Conservation (phyloP, 352 stramenopile species). For the Phytophthora tentaculata region DNA sequence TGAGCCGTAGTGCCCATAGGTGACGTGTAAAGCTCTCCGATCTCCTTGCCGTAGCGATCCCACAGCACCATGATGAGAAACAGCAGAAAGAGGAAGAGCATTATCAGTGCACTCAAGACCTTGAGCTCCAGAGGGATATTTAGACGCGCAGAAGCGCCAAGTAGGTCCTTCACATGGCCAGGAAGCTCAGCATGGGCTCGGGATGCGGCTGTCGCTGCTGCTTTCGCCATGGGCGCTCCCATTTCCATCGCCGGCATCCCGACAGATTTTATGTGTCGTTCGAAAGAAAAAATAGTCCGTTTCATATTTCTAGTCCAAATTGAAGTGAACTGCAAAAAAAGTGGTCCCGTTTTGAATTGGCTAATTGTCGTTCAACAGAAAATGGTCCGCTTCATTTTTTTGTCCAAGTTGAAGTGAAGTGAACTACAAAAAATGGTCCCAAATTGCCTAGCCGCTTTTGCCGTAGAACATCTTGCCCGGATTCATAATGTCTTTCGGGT, state of each 20-base stretch:
- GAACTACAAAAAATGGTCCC: not conserved
- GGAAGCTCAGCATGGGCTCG: slow-evolving; percentile 31
- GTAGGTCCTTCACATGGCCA: slow-evolving; percentile 38
- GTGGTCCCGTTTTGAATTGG: no score
- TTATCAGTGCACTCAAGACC: slow-evolving; percentile 63
- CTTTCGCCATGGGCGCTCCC: slow-evolving; percentile 3
- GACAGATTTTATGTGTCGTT: slow-evolving; percentile 1
- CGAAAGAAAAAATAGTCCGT: slow-evolving; percentile 7
- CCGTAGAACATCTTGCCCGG: slow-evolving; percentile 95
- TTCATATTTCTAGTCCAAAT: slow-evolving; percentile 10
- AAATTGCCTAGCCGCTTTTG: slow-evolving; percentile 16
- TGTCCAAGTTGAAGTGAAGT: slow-evolving; percentile 15
- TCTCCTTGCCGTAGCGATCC: slow-evolving; percentile 87
- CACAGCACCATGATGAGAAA: slow-evolving; percentile 86
- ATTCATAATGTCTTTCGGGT: slow-evolving; percentile 97
- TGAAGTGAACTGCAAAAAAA: slow-evolving; percentile 8
- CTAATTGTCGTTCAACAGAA: no score
- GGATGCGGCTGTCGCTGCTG: slow-evolving; percentile 7
- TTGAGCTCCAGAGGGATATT: slow-evolving; percentile 69
- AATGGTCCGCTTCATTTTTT: slow-evolving; percentile 15
- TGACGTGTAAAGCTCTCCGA: slow-evolving; percentile 78
- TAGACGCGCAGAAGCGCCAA: slow-evolving; percentile 40
- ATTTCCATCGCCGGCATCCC: slow-evolving; percentile 30
- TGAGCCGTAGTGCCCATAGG: slow-evolving; percentile 33
- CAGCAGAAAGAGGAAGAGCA: slow-evolving; percentile 81